A percentile compares a stretch with the other conserved stretches of the same genome.
Evolutionary conservation across 306 rosid genomes (phyloP).

Genomic region (Prunus kanzakura): DNA sequence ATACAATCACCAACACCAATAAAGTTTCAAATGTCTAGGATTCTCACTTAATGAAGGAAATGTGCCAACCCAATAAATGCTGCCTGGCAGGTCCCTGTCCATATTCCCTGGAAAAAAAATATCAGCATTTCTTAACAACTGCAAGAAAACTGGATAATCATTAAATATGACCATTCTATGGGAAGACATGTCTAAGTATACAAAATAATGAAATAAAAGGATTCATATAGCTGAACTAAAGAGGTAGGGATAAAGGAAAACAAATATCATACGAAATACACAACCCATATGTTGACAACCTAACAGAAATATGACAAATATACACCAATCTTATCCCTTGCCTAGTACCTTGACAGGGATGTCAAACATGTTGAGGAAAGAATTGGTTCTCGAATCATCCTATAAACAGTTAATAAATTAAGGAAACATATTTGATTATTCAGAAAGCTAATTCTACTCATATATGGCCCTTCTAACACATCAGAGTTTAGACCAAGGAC

Average conservation of each 20-base stretch:
- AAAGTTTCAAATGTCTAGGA: slow-evolving; percentile 10
- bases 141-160: slow-evolving; percentile 10
- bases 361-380: neutral
- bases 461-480: neutral
- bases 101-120: slow-evolving; percentile 54
- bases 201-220: neutral
- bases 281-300: neutral
- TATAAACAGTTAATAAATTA: neutral
- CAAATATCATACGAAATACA: neutral
- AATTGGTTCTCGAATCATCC: neutral
- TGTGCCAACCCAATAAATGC: slow-evolving; percentile 78
- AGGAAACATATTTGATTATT: neutral
- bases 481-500: neutral
- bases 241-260: slow-evolving; percentile 7
- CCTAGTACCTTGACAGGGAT: neutral
- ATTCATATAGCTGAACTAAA: slow-evolving; percentile 8
- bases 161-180: slow-evolving; percentile 20
- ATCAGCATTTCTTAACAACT: slow-evolving; percentile 9
- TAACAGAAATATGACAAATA: neutral
- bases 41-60: slow-evolving; percentile 82
- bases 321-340: neutral
- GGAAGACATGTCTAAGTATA: neutral
- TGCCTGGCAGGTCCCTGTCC: slow-evolving; percentile 58
- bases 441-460: neutral
- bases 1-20: slow-evolving; percentile 14